A percentile compares a stretch with the other conserved stretches of the same genome.
These are phyloP conservation scores for Wickerhamiella pararugosa DNA, from an alignment of 1,139 yeast species.

Conservation along the genomic window DNA sequence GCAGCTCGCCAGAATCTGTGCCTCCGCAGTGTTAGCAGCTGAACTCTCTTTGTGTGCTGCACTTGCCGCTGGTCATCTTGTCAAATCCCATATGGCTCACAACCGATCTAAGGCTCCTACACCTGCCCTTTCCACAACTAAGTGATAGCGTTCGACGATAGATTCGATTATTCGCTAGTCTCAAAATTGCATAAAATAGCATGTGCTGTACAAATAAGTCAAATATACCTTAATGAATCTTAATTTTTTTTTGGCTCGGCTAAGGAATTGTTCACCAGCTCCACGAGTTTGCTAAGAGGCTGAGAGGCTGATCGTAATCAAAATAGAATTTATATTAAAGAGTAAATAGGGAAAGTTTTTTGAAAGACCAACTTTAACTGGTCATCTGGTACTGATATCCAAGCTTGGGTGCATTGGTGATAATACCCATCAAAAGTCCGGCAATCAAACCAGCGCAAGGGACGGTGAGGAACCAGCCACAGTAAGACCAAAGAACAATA, in stretches of 20 bases:
- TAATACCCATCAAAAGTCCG: conserved; percentile 50
- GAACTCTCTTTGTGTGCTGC: conserved; percentile 91
- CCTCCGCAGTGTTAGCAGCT: conserved; percentile 91
- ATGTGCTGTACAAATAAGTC: too few relatives aligned
- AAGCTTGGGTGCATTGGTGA: conserved; percentile 48
- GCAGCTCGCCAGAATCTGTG: conserved; percentile 87
- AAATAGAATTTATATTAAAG: too few relatives aligned
- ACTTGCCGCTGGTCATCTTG: conserved; percentile 95
- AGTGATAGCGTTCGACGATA: too few relatives aligned
- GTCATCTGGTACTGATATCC: conserved; percentile 23
- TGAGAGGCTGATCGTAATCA: too few relatives aligned
- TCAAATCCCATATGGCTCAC: conserved; percentile 93
- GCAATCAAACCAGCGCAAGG: conserved; percentile 65
- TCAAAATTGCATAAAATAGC: too few relatives aligned
- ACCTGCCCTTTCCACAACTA: conserved; percentile 8
- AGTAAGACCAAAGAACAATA: conserved; percentile 56
- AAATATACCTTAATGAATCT: too few relatives aligned
- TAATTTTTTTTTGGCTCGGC: too few relatives aligned
- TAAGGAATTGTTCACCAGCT: too few relatives aligned
- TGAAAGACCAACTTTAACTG: not conserved
- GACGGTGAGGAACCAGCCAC: conserved; percentile 60
- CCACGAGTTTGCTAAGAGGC: too few relatives aligned
- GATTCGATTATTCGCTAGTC: too few relatives aligned
- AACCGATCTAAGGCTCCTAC: conserved; percentile 56
- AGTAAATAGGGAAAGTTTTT: too few relatives aligned